These are phyloP conservation scores for Boletus sensibilis DNA, from an alignment of 768 basidiomycete species.

Conservation along the genomic window DNA sequence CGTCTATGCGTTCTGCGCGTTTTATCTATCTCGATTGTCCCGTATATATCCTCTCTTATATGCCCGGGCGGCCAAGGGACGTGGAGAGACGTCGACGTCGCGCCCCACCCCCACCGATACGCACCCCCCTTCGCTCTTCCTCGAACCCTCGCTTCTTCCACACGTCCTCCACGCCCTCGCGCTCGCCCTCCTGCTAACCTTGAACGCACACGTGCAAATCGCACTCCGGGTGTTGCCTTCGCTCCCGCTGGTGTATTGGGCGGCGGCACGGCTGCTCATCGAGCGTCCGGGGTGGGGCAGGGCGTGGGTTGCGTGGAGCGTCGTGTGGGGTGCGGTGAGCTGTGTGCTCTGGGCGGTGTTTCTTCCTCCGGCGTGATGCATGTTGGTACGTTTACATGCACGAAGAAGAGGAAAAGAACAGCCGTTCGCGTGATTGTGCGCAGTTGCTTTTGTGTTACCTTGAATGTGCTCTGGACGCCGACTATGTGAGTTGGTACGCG, in stretches of 20 bases:
- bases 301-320: slow-evolving; percentile 75
- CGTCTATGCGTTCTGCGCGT: slow-evolving; percentile 36
- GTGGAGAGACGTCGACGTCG: not conserved
- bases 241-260: slow-evolving; percentile 85
- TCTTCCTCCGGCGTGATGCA: slow-evolving; percentile 80
- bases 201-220: slow-evolving; percentile 87
- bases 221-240: slow-evolving; percentile 72
- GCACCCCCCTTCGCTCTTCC: slow-evolving; percentile 32
- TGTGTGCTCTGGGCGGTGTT: slow-evolving; percentile 80
- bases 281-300: slow-evolving; percentile 47
- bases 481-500: not conserved
- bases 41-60: slow-evolving; percentile 2
- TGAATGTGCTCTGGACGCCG: no score
- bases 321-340: slow-evolving; percentile 71
- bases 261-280: slow-evolving; percentile 64
- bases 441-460: no score
- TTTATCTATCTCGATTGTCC: slow-evolving; percentile 21
- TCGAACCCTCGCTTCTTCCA: slow-evolving; percentile 50
- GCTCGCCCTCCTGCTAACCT: slow-evolving; percentile 61
- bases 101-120: not conserved
- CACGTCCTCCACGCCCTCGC: slow-evolving; percentile 74
- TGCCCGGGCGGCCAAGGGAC: not conserved
- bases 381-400: not conserved
- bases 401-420: not conserved
- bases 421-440: not conserved